These are phyloP conservation scores for Hyphodiscus hymeniophilus DNA, from an alignment of 495 filamentous ascomycete species.

Conservation along the genomic window DNA sequence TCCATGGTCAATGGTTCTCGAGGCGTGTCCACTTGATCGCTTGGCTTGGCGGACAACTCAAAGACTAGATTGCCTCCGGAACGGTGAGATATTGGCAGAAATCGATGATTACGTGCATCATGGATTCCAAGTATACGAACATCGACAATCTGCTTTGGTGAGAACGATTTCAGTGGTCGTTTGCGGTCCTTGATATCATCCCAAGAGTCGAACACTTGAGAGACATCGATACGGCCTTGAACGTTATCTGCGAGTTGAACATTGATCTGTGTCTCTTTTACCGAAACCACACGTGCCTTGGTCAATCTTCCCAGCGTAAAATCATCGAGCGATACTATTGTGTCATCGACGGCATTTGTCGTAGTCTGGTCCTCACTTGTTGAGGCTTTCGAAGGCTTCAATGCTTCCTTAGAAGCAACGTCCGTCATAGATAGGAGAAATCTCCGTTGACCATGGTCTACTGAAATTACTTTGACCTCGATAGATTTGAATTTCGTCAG, in stretches of 20 bases:
- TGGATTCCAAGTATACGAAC: constrained; percentile 82
- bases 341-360: constrained; percentile 65
- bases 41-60: constrained; percentile 80
- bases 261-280: constrained; percentile 87
- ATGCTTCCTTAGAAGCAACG: constrained; percentile 25
- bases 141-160: constrained; percentile 55
- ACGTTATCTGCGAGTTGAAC: constrained; percentile 83
- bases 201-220: constrained; percentile 81
- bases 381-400: not conserved
- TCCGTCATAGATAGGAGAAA: constrained; percentile 55
- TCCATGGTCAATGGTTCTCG: constrained; percentile 58
- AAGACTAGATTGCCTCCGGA: constrained; percentile 68
- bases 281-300: constrained; percentile 67
- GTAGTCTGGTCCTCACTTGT: constrained; percentile 28
- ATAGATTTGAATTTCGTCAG: constrained; percentile 65
- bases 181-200: constrained; percentile 78
- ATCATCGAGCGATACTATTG: constrained; percentile 56
- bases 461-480: constrained; percentile 55
- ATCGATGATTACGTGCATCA: constrained; percentile 82
- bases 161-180: constrained; percentile 64
- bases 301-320: constrained; percentile 65
- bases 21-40: constrained; percentile 41
- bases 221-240: constrained; percentile 83
- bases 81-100: constrained; percentile 83
- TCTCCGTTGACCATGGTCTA: constrained; percentile 47